These are phyloP conservation scores for Suillus spraguei DNA, from an alignment of 768 basidiomycete species.

Conservation along the genomic window DNA sequence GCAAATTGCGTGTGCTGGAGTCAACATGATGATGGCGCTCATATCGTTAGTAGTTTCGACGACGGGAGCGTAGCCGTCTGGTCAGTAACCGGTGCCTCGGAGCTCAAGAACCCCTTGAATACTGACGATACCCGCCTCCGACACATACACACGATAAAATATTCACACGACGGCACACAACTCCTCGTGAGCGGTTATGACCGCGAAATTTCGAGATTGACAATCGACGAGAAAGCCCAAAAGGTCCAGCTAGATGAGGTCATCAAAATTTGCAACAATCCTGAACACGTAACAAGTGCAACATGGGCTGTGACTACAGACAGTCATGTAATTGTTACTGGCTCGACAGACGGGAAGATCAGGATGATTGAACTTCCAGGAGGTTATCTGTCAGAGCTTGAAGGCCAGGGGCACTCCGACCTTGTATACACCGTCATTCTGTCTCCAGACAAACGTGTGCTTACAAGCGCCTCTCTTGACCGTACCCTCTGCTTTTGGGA, in stretches of 20 bases:
- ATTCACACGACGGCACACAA: constrained; percentile 1
- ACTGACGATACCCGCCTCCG: background rate
- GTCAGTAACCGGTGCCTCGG: background rate
- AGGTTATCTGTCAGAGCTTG: background rate
- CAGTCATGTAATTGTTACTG: background rate
- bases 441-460: constrained; percentile 14
- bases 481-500: constrained; percentile 15
- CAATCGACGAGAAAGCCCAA: background rate
- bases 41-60: background rate
- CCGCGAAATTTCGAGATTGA: background rate
- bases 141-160: background rate
- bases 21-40: background rate
- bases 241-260: background rate
- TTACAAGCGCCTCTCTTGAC: constrained; percentile 21
- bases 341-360: background rate
- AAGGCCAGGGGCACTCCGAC: background rate
- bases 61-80: constrained; percentile 1
- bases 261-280: constrained; percentile 1
- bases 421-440: background rate
- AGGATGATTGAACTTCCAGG: background rate
- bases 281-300: background rate
- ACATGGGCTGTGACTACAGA: background rate
- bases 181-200: constrained; percentile 3
- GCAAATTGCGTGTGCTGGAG: background rate
- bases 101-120: background rate